Evolutionary conservation across 2,329 filamentous ascomycete species (phyloP), one percentile per base, ranked within the genome.

Genomic region (Cytospora piceicola): DNA sequence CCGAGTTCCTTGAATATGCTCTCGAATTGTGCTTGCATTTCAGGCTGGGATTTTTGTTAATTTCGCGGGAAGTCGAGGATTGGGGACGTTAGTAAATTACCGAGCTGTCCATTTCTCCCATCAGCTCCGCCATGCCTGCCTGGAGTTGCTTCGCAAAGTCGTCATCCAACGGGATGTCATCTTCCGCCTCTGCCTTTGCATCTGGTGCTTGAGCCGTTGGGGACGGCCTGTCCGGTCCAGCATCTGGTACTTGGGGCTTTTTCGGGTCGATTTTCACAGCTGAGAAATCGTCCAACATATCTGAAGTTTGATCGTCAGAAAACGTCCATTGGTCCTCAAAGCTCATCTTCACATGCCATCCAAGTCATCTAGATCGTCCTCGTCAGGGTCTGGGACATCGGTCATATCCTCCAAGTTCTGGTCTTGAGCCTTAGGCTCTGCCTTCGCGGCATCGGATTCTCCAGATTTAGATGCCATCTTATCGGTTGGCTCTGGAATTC

Each of bases 221-320:
- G n/a, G 71, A 55, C 17, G 75, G 71, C 51, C 68, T 69, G 34
- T 68, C 69, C 36, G 72, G 69, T 1, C 60, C 72, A 22, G 74
- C 52, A 11, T 53, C 60, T 7, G 75, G 51, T 66, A 64, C 63
- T 62, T 71, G 63, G 67, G 76, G 73, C 27, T 76, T 73, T 75
- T 81, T 83, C 71, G 78, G 74, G 70, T 85, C 80, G 66, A 88
- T 72, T 70, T 89, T 88, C 60, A 83, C 82, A 32, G 90, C 79
- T 52, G 90, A 89, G 79, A 99, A 99, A 70, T 97, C 91, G 75
- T 97, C 93, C 30, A 99, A 88, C 77, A 98, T 90, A 72, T 98
- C 94, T 94, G 70, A 53, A 20, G 29, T n/a, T 39, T 3, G 55
- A 61, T 49, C 59, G 64, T 70, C 61, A 71, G 68, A 39, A 56